Evolutionary conservation across 208 protist genomes (phyloP).

Genomic region (Trypanosoma brucei): DNA sequence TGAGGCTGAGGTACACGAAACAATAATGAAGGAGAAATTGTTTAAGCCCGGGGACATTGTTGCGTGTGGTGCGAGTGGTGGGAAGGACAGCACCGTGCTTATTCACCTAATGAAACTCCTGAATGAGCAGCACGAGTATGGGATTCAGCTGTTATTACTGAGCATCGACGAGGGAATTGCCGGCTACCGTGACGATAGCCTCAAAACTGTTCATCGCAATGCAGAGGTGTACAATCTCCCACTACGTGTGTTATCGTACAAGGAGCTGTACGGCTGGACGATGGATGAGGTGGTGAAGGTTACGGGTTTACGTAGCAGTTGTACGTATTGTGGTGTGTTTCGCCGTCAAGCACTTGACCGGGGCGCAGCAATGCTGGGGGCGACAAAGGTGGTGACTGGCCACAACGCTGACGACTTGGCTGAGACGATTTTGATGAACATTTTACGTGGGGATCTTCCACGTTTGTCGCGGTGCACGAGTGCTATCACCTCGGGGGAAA

Average conservation of each 20-base stretch:
- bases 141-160: slow-evolving; percentile 90
- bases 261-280: slow-evolving; percentile 95
- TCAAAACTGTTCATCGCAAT: slow-evolving; percentile 95
- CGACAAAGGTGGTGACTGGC: slow-evolving; percentile 94
- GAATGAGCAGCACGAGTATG: slow-evolving; percentile 92
- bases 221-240: slow-evolving; percentile 89
- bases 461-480: slow-evolving; percentile 90
- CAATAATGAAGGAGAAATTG: slow-evolving; percentile 88
- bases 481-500: slow-evolving; percentile 42
- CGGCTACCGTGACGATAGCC: slow-evolving; percentile 97
- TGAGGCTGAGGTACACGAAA: slow-evolving; percentile 95
- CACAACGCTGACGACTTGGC: slow-evolving; percentile 99
- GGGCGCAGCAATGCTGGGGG: slow-evolving; percentile 83
- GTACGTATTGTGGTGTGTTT: slow-evolving; percentile 98
- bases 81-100: slow-evolving; percentile 97
- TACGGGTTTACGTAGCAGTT: slow-evolving; percentile 93
- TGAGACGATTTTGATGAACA: slow-evolving; percentile 98
- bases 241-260: slow-evolving; percentile 93
- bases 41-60: slow-evolving; percentile 90
- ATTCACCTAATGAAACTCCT: slow-evolving; percentile 92
- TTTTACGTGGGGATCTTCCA: slow-evolving; percentile 92
- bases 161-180: slow-evolving; percentile 98
- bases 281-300: slow-evolving; percentile 96
- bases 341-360: slow-evolving; percentile 95
- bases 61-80: slow-evolving; percentile 94